These are phyloP conservation scores for Penicillium flavigenum DNA, from an alignment of 495 filamentous ascomycete species.

Conservation along the genomic window DNA sequence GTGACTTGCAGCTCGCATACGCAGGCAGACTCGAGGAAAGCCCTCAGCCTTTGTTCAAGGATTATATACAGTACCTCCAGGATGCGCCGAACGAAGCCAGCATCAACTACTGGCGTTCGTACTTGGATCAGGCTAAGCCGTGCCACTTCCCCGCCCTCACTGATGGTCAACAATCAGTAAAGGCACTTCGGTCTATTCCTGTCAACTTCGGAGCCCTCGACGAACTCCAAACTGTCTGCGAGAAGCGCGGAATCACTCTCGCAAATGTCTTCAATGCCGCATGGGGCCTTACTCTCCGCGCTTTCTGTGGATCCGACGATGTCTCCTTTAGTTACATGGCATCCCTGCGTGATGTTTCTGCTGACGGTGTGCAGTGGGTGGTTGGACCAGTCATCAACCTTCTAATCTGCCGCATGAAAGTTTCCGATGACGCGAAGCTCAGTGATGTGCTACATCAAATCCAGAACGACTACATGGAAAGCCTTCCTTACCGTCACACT, in stretches of 20 bases:
- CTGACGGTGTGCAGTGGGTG: conserved; percentile 45
- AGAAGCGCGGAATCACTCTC: conserved; percentile 48
- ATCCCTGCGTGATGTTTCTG: conserved; percentile 50
- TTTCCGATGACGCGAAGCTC: conserved; percentile 27
- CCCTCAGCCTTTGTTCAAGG: conserved; percentile 51
- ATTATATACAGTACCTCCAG: conserved; percentile 51
- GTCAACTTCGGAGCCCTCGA: conserved; percentile 32
- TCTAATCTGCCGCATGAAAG: conserved; percentile 50
- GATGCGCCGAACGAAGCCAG: conserved; percentile 37
- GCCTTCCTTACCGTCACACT: conserved; percentile 46
- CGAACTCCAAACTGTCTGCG: conserved; percentile 43
- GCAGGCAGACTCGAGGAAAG: conserved; percentile 33
- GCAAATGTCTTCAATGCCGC: conserved; percentile 53
- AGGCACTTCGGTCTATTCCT: conserved; percentile 36
- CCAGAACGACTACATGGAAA: conserved; percentile 52
- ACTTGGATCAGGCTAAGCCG: conserved; percentile 49
- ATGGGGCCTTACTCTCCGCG: conserved; percentile 53
- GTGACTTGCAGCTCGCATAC: conserved; percentile 51
- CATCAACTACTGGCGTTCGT: conserved; percentile 53
- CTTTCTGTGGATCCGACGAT: conserved; percentile 49
- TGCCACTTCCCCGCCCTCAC: conserved; percentile 52
- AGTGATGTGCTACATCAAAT: conserved; percentile 37
- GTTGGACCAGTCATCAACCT: conserved; percentile 57
- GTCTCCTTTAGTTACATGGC: conserved; percentile 56
- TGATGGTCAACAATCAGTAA: conserved; percentile 28